phyloP scores from a whole-genome alignment of 2,329 filamentous ascomycete genomes.

The Paecilomyces formosus region DNA sequence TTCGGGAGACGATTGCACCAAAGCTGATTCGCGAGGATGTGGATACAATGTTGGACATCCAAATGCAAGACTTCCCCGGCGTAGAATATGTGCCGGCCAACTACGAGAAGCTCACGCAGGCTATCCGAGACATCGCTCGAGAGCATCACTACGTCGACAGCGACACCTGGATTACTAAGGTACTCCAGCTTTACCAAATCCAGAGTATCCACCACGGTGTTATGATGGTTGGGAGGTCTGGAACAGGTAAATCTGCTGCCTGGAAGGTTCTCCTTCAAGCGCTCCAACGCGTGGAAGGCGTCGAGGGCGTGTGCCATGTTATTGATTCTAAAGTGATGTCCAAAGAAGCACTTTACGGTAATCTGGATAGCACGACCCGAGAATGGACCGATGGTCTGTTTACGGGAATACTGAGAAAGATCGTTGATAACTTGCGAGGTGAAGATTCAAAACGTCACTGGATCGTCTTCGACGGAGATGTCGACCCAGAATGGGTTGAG shows the following conservation, averaged over 20 bases:
- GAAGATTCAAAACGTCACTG: slow-evolving; percentile 96
- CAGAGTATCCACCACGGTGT: slow-evolving; percentile 98
- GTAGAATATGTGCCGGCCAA: slow-evolving; percentile 89
- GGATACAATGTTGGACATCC: slow-evolving; percentile 76
- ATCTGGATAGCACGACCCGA: slow-evolving; percentile 87
- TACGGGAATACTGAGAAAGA: slow-evolving; percentile 94
- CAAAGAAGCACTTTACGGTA: slow-evolving; percentile 95
- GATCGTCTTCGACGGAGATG: slow-evolving; percentile 99
- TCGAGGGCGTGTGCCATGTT: slow-evolving; percentile 92
- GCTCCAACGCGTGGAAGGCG: slow-evolving; percentile 78
- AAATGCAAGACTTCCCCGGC: slow-evolving; percentile 80
- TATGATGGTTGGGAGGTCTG: slow-evolving; percentile 99
- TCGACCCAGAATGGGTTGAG: slow-evolving; percentile 99
- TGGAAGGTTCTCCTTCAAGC: slow-evolving; percentile 92
- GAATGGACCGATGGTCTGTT: slow-evolving; percentile 99
- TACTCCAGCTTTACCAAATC: slow-evolving; percentile 95
- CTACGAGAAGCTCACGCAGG: slow-evolving; percentile 67
- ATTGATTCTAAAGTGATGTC: slow-evolving; percentile 99
- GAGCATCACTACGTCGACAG: slow-evolving; percentile 85
- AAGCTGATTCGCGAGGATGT: slow-evolving; percentile 94
- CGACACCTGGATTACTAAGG: slow-evolving; percentile 95
- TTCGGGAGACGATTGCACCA: slow-evolving; percentile 95
- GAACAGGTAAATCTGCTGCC: slow-evolving; percentile 91
- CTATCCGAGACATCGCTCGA: slow-evolving; percentile 73
- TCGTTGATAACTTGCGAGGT: slow-evolving; percentile 95